Percentiles rank a stretch among this genome's conserved stretches.
phyloP scores from a whole-genome alignment of 352 stramenopile species.

The Phytophthora sojae region DNA sequence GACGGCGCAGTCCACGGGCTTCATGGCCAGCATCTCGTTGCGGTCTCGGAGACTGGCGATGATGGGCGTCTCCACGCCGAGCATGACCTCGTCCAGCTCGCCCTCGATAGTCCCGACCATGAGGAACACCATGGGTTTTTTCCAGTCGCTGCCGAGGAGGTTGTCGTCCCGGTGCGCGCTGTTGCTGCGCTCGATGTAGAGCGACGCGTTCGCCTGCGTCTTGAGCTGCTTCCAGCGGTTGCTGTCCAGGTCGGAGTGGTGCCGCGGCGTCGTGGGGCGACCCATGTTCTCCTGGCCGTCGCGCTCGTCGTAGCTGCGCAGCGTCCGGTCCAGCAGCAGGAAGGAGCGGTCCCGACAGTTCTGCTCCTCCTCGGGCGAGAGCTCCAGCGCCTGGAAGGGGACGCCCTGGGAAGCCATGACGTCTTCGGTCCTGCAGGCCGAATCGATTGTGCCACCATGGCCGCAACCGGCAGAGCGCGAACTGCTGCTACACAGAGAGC shows the following conservation, averaged over 20 bases:
- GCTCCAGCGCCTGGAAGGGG: conserved; percentile 27
- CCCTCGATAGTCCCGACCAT: conserved; percentile 28
- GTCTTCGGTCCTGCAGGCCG: background rate
- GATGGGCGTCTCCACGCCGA: conserved; percentile 37
- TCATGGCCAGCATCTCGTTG: conserved; percentile 31
- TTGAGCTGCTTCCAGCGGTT: conserved; percentile 45
- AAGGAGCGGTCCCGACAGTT: conserved; percentile 35
- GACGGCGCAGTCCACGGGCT: conserved; percentile 33
- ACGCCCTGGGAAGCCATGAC: conserved; percentile 12
- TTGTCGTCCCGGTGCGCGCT: conserved; percentile 30
- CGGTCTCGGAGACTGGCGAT: conserved; percentile 35
- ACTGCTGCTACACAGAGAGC: conserved; percentile 17
- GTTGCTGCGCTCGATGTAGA: conserved; percentile 39
- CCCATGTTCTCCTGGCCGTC: conserved; percentile 26
- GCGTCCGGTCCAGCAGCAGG: conserved; percentile 39
- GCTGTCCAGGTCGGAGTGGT: conserved; percentile 34
- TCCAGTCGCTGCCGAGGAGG: conserved; percentile 34
- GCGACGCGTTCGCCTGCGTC: conserved; percentile 31
- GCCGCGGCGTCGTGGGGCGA: conserved; percentile 3
- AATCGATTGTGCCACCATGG: conserved; percentile 21
- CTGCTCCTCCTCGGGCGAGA: conserved; percentile 35
- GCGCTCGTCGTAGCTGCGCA: conserved; percentile 41
- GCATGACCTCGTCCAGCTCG: conserved; percentile 38
- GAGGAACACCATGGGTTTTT: conserved; percentile 37
- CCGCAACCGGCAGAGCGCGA: background rate